Evolutionary conservation across 768 basidiomycete genomes (phyloP).

Genomic region (Mycena metata): DNA sequence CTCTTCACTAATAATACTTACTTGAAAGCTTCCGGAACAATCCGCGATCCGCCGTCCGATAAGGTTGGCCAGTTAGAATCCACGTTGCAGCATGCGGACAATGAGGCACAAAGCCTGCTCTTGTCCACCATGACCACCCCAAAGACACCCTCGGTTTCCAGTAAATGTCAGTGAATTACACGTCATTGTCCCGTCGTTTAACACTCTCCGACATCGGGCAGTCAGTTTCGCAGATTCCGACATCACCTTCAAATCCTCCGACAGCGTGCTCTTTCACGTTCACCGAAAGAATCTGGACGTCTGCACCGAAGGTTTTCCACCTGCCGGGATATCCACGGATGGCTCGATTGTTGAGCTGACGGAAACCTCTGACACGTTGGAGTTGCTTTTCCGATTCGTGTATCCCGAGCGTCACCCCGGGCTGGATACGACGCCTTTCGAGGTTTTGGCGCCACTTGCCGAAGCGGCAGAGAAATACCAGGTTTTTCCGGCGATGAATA

Average conservation of each 20-base stretch:
- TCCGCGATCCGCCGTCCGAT: no score
- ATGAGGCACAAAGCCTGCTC: no score
- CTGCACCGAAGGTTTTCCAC: constrained; percentile 46
- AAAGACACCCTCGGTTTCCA: not conserved
- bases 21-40: no score
- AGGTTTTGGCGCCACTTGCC: constrained; percentile 25
- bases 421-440: constrained; percentile 28
- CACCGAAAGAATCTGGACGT: constrained; percentile 47
- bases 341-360: constrained; percentile 37
- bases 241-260: constrained; percentile 47
- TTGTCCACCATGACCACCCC: not conserved
- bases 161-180: not conserved
- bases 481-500: constrained; percentile 36
- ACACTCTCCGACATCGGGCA: constrained; percentile 17
- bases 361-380: constrained; percentile 40
- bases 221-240: constrained; percentile 47
- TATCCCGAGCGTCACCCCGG: constrained; percentile 38
- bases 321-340: constrained; percentile 40
- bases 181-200: not conserved
- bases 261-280: constrained; percentile 44
- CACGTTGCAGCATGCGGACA: no score
- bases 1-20: no score
- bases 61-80: no score
- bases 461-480: constrained; percentile 41
- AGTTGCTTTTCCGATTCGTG: constrained; percentile 37